These are phyloP conservation scores for Diatrype stigma DNA, from an alignment of 2,329 filamentous ascomycete genomes.

Conservation along the genomic window DNA sequence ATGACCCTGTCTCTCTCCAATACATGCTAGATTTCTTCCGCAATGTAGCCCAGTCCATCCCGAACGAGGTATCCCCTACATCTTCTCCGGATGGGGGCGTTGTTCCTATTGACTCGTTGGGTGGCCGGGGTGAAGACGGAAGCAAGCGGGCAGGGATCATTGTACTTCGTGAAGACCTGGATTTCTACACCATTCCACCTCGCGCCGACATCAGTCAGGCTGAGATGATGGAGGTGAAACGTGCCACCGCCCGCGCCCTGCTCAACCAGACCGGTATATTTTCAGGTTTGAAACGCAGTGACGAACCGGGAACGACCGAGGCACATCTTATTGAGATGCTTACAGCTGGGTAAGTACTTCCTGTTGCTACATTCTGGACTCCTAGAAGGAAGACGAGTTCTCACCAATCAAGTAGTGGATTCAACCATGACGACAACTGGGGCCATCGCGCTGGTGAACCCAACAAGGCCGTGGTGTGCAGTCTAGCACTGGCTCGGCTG, in stretches of 20 bases:
- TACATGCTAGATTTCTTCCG: conserved; percentile 99
- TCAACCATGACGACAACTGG: conserved; percentile 94
- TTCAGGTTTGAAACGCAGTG: conserved; percentile 88
- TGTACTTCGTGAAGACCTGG: conserved; percentile 89
- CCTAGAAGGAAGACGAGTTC: conserved; percentile 2
- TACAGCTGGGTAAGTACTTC: conserved; percentile 77
- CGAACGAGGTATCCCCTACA: conserved; percentile 64
- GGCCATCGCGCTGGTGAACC: conserved; percentile 96
- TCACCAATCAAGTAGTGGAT: conserved; percentile 60
- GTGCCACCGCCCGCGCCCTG: conserved; percentile 82
- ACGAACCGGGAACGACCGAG: conserved; percentile 93
- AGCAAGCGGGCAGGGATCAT: conserved; percentile 94
- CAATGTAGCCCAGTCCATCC: conserved; percentile 93
- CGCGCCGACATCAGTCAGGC: conserved; percentile 74
- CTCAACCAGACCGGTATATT: conserved; percentile 92
- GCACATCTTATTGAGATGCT: conserved; percentile 99
- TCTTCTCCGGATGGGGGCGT: conserved; percentile 59
- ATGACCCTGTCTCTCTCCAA: conserved; percentile 91
- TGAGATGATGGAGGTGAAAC: conserved; percentile 95
- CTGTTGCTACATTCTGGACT: neutral
- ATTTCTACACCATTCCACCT: conserved; percentile 96
- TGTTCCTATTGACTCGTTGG: conserved; percentile 68
- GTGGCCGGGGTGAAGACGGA: conserved; percentile 53
- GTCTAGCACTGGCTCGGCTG: conserved; percentile 84
- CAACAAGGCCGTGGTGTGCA: conserved; percentile 98